Conservation (phyloP, 2,329 filamentous ascomycete genomes). For the Endothia cerciana region DNA sequence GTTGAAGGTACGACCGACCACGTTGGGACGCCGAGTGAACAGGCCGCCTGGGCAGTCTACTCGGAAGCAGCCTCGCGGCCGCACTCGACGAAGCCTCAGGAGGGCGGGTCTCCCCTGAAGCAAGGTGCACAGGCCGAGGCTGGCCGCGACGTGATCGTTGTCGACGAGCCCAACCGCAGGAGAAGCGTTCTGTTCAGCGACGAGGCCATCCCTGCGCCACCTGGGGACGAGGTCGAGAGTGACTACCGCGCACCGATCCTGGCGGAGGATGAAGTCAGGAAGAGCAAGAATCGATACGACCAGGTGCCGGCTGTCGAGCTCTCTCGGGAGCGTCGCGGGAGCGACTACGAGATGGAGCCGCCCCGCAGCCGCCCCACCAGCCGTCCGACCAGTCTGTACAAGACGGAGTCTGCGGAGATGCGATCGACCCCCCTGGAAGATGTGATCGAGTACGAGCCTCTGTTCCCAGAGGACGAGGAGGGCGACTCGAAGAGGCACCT, state of each 20-base stretch:
- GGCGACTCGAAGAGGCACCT: constrained; percentile 47
- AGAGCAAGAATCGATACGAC: constrained; percentile 69
- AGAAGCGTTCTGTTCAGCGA: constrained; percentile 50
- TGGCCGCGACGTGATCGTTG: constrained; percentile 71
- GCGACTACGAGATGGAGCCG: constrained; percentile 56
- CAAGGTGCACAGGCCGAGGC: constrained; percentile 34
- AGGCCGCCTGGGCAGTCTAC: constrained; percentile 84
- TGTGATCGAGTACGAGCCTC: constrained; percentile 90
- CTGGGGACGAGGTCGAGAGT: constrained; percentile 61
- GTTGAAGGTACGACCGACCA: constrained; percentile 64
- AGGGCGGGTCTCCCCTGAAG: constrained; percentile 36
- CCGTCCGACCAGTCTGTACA: constrained; percentile 66
- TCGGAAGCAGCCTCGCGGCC: constrained; percentile 78
- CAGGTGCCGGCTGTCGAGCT: constrained; percentile 84
- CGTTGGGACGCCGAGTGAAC: constrained; percentile 81
- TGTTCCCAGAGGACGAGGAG: constrained; percentile 81
- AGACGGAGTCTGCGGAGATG: constrained; percentile 58
- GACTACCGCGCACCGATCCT: constrained; percentile 79
- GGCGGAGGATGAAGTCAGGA: constrained; percentile 83
- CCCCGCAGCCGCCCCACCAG: constrained; percentile 68
- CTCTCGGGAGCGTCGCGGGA: constrained; percentile 64
- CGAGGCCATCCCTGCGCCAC: constrained; percentile 42
- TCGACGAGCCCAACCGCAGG: constrained; percentile 66
- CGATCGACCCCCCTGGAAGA: constrained; percentile 76
- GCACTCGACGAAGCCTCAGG: constrained; percentile 46